Conservation (phyloP, 192 early-diverging fungal species). For the Diversispora epigaea region DNA sequence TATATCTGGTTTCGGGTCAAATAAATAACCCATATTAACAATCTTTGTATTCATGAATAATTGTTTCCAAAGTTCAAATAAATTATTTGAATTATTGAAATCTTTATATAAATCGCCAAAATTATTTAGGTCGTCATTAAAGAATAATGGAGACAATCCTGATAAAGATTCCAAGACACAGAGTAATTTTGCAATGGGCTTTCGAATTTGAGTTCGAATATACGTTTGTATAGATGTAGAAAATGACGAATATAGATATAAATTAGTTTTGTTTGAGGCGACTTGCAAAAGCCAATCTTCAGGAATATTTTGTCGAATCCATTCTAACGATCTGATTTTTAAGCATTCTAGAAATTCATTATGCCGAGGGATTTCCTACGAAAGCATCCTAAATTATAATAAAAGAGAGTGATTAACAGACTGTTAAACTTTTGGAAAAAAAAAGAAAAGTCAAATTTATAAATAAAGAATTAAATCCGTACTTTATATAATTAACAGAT, state of each 20-base stretch:
- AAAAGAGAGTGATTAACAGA: neutral
- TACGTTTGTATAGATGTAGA: conserved; percentile 14
- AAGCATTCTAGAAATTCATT: neutral
- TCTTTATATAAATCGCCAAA: neutral
- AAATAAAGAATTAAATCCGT: neutral
- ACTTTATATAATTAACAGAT: conserved; percentile 25
- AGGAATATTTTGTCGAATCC: conserved; percentile 2
- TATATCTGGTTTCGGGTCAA: conserved; percentile 23
- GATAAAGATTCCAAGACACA: conserved; percentile 17
- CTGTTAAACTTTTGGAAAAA: neutral
- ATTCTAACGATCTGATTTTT: neutral
- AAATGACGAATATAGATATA: conserved; percentile 24
- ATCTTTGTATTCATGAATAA: conserved; percentile 25
- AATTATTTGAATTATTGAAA: neutral
- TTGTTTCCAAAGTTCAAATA: conserved; percentile 24
- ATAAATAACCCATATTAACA: neutral
- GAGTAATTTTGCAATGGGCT: conserved; percentile 23
- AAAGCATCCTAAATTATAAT: neutral
- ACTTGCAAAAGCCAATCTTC: conserved; percentile 22
- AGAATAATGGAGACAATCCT: conserved; percentile 7
- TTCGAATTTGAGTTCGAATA: conserved; percentile 1
- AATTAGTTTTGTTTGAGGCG: conserved; percentile 9
- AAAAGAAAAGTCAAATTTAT: neutral
- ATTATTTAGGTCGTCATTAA: no score
- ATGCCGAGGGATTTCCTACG: conserved; percentile 7